Conservation (phyloP, 2,329 filamentous ascomycete species). For the Penicillium griseofulvum region DNA sequence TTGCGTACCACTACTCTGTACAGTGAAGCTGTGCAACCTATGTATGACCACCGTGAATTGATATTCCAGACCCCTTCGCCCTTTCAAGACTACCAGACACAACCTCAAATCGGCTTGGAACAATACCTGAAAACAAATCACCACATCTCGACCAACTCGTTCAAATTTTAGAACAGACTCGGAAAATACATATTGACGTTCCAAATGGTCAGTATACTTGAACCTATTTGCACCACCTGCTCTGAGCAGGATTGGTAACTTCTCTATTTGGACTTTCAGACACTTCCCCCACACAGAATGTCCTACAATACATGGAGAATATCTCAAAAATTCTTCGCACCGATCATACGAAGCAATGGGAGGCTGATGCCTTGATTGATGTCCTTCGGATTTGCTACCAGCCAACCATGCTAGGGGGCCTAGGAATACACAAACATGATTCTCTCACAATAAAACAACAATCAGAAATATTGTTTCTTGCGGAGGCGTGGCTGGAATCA, state of each 20-base stretch:
- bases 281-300: too few relatives aligned
- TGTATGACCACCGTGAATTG: background rate
- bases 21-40: too few relatives aligned
- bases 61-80: background rate
- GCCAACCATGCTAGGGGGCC: conserved; percentile 17
- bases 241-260: too few relatives aligned
- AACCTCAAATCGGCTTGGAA: background rate
- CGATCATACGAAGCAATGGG: conserved; percentile 2
- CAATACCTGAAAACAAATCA: background rate
- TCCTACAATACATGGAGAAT: background rate
- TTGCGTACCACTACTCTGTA: background rate
- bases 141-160: background rate
- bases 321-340: background rate
- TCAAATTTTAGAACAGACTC: background rate
- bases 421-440: conserved; percentile 5
- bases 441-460: conserved; percentile 9
- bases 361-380: conserved; percentile 14
- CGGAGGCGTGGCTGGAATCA: conserved; percentile 29
- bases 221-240: background rate
- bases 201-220: background rate
- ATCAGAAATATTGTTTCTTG: conserved; percentile 25
- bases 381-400: conserved; percentile 21
- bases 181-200: too few relatives aligned
- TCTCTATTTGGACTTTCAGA: background rate
- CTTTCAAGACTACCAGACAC: background rate